Base-by-base conservation (phyloP, 2,329 filamentous ascomycete species). In the Gnomoniopsis smithogilvyi region DNA sequence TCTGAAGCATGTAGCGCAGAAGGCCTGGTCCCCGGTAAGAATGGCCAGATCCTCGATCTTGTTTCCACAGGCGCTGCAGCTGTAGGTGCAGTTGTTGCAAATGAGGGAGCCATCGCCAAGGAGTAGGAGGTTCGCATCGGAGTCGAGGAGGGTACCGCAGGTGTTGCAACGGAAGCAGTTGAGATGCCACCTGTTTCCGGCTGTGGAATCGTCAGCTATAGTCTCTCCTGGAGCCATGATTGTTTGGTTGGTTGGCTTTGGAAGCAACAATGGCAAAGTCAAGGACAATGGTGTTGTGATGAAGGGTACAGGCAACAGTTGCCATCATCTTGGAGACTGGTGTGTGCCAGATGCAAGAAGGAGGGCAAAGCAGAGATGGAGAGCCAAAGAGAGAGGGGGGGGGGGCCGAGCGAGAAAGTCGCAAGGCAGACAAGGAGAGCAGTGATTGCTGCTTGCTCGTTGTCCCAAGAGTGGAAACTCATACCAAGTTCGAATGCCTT, bases 61-160 rank as follows among this genome's bases (percentile, higher is more conserved):
- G 79, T 96, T 94, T 60, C 88, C 87, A 75, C 95, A 99, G 56
- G 93, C 93, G 74, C 88, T 96, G 80, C 95, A 99, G 81, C 93
- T 97, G 75, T 99, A 99, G 56, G 95, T 98, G 79, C 95, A 99
- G 76, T 97, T 96, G 79, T 96, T 98, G 82, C 95, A 99, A 67
- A 99, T 98, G 65, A 99, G 86, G 19, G 94, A 98, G 65, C 95
- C 95, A 77, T 99, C 95, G 72, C 95, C 95, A 64, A 99, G 90
- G 26, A 99, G 89, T 54, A 99, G 87, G 52, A 99, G 88, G 76
- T 98, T 98, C 68, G 95, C 95, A 72, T 99, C 94, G 63, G 95
- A 98, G 78, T 99, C 95, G 76, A 99, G 92, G 59, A 97, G 87
- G 62, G 93, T 97, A 70, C 87, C 86, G 80, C 94, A 99, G 58